These are phyloP conservation scores for Aspergillus vadensis DNA, from an alignment of 2,329 filamentous ascomycete species.

Conservation along the genomic window DNA sequence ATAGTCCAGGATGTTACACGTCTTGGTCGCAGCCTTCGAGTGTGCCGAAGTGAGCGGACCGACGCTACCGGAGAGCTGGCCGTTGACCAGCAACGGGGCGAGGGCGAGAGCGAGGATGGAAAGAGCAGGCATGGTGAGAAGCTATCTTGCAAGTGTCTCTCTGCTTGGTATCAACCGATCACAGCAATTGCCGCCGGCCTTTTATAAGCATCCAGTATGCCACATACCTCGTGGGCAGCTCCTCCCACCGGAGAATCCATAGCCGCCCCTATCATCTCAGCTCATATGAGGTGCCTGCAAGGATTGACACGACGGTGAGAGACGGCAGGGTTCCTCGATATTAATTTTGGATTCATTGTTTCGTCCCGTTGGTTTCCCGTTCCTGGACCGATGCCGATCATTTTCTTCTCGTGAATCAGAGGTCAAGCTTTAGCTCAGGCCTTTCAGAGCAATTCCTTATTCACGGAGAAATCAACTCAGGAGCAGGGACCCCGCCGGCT, in stretches of 20 bases:
- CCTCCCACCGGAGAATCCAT: neutral
- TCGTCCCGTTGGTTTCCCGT: neutral
- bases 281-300: neutral
- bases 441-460: neutral
- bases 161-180: neutral
- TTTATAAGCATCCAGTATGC: neutral
- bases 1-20: slow-evolving; percentile 57
- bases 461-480: neutral
- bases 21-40: slow-evolving; percentile 24
- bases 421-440: neutral
- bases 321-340: neutral
- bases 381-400: neutral
- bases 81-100: slow-evolving; percentile 12
- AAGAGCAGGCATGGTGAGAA: slow-evolving; percentile 10
- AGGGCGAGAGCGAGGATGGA: slow-evolving; percentile 7
- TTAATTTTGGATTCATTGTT: neutral
- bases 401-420: neutral
- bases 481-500: neutral
- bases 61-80: slow-evolving; percentile 20
- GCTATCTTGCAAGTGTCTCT: neutral
- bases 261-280: neutral
- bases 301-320: neutral
- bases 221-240: neutral
- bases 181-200: neutral
- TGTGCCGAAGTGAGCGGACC: slow-evolving; percentile 15